These are phyloP conservation scores for Phytophthora sojae DNA, from an alignment of 352 stramenopile species.

Conservation along the genomic window DNA sequence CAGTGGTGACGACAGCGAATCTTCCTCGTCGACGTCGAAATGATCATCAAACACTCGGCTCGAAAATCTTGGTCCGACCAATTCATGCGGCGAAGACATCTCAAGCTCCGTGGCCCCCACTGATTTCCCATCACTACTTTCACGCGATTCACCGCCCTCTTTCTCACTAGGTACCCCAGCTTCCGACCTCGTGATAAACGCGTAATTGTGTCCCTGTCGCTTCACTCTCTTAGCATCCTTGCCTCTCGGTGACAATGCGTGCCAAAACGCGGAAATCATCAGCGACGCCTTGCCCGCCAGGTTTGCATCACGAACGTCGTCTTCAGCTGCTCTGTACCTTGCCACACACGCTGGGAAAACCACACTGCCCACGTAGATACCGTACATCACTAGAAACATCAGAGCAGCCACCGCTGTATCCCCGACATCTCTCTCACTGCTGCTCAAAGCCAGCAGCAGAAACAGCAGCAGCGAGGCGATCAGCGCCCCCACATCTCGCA, in stretches of 20 bases:
- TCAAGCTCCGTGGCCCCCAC: conserved; percentile 20
- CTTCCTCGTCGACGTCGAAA: conserved; percentile 59
- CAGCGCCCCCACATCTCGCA: conserved; percentile 66
- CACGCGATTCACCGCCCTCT: conserved; percentile 1
- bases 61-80: conserved; percentile 41
- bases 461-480: conserved; percentile 60
- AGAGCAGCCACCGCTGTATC: conserved; percentile 42
- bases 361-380: conserved; percentile 66
- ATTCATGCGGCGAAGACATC: conserved; percentile 30
- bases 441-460: conserved; percentile 41
- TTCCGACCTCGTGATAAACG: conserved; percentile 52
- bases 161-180: conserved; percentile 25
- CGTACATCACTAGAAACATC: conserved; percentile 61
- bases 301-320: conserved; percentile 25
- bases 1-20: conserved; percentile 65
- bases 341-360: conserved; percentile 62
- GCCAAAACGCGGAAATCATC: conserved; percentile 84
- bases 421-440: conserved; percentile 19
- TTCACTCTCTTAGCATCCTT: conserved; percentile 21
- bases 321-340: conserved; percentile 30
- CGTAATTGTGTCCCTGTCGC: conserved; percentile 40
- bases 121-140: conserved; percentile 3
- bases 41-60: conserved; percentile 70
- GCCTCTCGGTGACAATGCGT: conserved; percentile 53
- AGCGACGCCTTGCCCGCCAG: conserved; percentile 24